Conservation (phyloP, 208 protist genomes). For the Lotmaria passim region DNA sequence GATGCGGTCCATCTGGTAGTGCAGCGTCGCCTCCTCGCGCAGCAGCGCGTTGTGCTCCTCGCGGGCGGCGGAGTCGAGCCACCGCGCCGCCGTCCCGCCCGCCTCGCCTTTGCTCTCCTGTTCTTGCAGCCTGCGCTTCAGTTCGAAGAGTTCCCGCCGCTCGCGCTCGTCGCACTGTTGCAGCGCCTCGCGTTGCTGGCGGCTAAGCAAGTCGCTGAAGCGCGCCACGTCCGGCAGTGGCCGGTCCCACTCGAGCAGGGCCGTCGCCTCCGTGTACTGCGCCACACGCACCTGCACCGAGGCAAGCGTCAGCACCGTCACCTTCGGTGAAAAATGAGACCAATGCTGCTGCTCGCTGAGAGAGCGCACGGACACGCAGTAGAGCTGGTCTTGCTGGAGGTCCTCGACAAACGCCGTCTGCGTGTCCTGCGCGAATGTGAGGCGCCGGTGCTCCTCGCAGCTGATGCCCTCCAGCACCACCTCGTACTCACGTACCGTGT, state of each 20-base stretch:
- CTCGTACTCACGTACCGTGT: slow-evolving; percentile 81
- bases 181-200: slow-evolving; percentile 53
- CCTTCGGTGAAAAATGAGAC: slow-evolving; percentile 82
- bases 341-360: slow-evolving; percentile 81
- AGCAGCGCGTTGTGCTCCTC: slow-evolving; percentile 75
- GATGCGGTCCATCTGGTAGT: slow-evolving; percentile 75
- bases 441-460: slow-evolving; percentile 43
- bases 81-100: slow-evolving; percentile 35
- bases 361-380: slow-evolving; percentile 81
- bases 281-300: slow-evolving; percentile 58
- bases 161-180: slow-evolving; percentile 80
- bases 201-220: slow-evolving; percentile 60
- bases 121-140: slow-evolving; percentile 84
- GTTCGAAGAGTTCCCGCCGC: slow-evolving; percentile 78
- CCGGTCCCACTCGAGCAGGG: slow-evolving; percentile 71
- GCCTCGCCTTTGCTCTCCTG: slow-evolving; percentile 65
- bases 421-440: slow-evolving; percentile 62
- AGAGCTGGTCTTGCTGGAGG: slow-evolving; percentile 82
- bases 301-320: slow-evolving; percentile 81
- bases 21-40: slow-evolving; percentile 71
- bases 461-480: slow-evolving; percentile 76
- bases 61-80: slow-evolving; percentile 56
- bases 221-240: slow-evolving; percentile 46
- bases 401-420: slow-evolving; percentile 59
- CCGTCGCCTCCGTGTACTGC: slow-evolving; percentile 77